phyloP scores from a whole-genome alignment of 202 grass and related monocot species.

The Miscanthus sacchariflorus region DNA sequence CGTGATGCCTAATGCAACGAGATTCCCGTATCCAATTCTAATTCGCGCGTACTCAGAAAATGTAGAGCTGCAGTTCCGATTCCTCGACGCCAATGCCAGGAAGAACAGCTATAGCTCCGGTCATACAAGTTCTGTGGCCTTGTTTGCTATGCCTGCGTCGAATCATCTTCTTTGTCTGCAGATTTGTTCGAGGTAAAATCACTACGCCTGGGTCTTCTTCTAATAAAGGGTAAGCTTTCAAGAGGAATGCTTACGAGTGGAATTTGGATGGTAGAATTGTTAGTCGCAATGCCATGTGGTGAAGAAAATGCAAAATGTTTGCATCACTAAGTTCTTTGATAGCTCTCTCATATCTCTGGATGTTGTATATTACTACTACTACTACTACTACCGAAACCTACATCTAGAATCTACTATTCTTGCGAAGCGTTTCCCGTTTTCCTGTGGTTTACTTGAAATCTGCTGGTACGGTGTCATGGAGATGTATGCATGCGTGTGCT shows the following conservation, averaged over 20 bases:
- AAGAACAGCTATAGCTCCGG: background rate
- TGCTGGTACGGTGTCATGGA: background rate
- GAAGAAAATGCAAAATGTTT: background rate
- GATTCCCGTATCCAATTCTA: background rate
- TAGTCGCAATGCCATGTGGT: background rate
- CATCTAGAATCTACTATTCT: background rate
- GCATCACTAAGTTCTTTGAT: background rate
- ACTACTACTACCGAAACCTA: too few species aligned
- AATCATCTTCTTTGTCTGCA: constrained; percentile 1
- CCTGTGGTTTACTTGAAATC: too few species aligned
- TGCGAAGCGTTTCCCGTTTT: too few species aligned
- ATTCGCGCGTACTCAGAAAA: background rate
- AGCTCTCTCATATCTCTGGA: background rate
- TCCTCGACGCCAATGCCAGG: background rate
- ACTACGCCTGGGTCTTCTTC: background rate
- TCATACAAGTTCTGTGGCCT: background rate
- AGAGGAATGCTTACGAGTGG: background rate
- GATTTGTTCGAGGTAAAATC: background rate
- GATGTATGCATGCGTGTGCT: background rate
- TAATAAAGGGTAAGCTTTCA: background rate
- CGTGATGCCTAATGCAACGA: background rate
- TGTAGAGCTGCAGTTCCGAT: background rate
- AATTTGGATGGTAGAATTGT: background rate
- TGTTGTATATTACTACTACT: too few species aligned
- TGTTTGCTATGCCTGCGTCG: background rate